Evolutionary conservation across 163 green algal genomes (phyloP).

Genomic region (Coccomyxa subellipsoidea): DNA sequence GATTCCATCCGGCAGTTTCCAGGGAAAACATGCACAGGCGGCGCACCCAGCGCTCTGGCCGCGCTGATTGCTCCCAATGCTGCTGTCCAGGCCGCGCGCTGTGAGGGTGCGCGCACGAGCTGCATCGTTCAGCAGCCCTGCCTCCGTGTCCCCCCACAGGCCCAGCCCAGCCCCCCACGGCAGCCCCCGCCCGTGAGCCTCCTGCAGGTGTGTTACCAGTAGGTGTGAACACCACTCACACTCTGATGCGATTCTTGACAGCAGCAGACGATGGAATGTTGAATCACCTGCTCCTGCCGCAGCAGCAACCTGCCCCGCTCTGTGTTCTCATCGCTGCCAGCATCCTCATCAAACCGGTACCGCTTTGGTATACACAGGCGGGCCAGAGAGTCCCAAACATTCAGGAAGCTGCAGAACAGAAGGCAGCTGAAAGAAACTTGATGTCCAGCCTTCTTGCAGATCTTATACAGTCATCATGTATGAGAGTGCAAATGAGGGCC

Average conservation of each 20-base stretch:
- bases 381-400: slow-evolving; percentile 28
- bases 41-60: not conserved
- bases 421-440: not conserved
- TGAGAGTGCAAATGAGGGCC: not conserved
- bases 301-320: slow-evolving; percentile 24
- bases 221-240: too few species aligned
- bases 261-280: not conserved
- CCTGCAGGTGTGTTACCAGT: too few species aligned
- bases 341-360: slow-evolving; percentile 23
- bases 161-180: slow-evolving; percentile 1
- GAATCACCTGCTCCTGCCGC: slow-evolving; percentile 27
- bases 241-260: too few species aligned
- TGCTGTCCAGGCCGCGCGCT: not conserved
- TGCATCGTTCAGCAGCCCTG: not conserved
- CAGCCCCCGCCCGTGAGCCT: slow-evolving; percentile 1
- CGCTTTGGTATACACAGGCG: slow-evolving; percentile 16
- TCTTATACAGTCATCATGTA: not conserved
- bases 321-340: slow-evolving; percentile 23
- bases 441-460: not conserved
- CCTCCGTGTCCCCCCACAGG: slow-evolving; percentile 3
- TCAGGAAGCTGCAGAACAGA: slow-evolving; percentile 13
- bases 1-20: too few species aligned
- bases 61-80: not conserved
- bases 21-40: too few species aligned
- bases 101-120: not conserved